phyloP scores from a whole-genome alignment of 2,329 filamentous ascomycete genomes.

The Acephala macrosclerotiorum region DNA sequence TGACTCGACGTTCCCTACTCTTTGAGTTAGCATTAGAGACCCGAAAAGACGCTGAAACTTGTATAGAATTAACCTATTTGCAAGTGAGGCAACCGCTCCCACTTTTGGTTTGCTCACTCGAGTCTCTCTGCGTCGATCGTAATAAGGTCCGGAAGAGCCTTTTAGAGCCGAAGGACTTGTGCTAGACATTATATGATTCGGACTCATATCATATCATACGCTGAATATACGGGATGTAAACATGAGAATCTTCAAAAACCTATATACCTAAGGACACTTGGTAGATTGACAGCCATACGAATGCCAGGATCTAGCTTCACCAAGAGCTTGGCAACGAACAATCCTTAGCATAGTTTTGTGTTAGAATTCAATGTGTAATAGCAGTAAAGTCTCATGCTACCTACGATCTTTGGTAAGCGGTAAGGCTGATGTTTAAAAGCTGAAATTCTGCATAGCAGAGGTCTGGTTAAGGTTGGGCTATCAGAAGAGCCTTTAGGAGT shows the following conservation, averaged over 20 bases:
- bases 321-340: background rate
- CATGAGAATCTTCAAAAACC: background rate
- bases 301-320: background rate
- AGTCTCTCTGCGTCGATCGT: background rate
- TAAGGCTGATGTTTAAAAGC: background rate
- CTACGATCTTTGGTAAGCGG: background rate
- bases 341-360: background rate
- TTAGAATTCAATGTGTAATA: background rate
- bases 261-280: background rate
- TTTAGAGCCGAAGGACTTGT: background rate
- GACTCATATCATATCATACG: background rate
- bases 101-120: conserved; percentile 7
- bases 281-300: no score
- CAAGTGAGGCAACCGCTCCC: conserved; percentile 8
- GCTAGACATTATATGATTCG: background rate
- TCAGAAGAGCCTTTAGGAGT: background rate
- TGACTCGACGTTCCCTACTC: conserved; percentile 7
- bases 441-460: background rate
- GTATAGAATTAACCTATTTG: conserved; percentile 6
- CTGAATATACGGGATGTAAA: background rate
- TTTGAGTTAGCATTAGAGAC: background rate
- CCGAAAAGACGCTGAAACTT: background rate
- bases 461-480: background rate
- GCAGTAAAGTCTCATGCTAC: background rate
- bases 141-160: background rate